A percentile compares a stretch with the other conserved stretches of the same genome.
Evolutionary conservation across 2,329 filamentous ascomycete species (phyloP).

Genomic region (Microcyclosporella mali): DNA sequence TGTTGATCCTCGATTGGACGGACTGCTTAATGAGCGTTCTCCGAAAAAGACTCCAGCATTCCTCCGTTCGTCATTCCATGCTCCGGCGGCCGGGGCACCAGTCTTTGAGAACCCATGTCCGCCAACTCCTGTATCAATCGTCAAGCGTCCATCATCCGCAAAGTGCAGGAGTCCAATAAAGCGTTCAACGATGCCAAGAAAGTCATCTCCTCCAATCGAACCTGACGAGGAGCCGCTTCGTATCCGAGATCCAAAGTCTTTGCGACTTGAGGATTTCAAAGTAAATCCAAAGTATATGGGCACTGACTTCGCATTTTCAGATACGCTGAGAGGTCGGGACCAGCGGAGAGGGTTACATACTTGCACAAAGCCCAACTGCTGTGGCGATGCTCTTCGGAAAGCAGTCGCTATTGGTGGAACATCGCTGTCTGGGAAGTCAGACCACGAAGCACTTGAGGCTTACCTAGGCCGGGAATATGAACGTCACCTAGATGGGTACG

Average conservation of each 20-base stretch:
- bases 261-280: slow-evolving; percentile 70
- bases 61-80: neutral
- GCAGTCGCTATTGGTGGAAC: slow-evolving; percentile 46
- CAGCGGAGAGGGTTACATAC: slow-evolving; percentile 65
- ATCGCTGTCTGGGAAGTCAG: slow-evolving; percentile 18
- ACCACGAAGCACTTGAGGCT: slow-evolving; percentile 23
- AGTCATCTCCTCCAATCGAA: slow-evolving; percentile 19
- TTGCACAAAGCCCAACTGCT: slow-evolving; percentile 71
- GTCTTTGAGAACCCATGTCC: neutral
- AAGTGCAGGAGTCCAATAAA: neutral
- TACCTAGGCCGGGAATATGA: slow-evolving; percentile 25
- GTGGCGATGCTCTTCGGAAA: slow-evolving; percentile 63
- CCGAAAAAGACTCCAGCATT: slow-evolving; percentile 1
- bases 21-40: slow-evolving; percentile 14
- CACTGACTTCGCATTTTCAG: slow-evolving; percentile 66
- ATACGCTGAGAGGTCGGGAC: slow-evolving; percentile 65
- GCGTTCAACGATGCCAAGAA: slow-evolving; percentile 4
- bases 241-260: slow-evolving; percentile 48
- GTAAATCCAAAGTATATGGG: slow-evolving; percentile 68
- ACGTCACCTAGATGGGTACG: slow-evolving; percentile 18
- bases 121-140: slow-evolving; percentile 1
- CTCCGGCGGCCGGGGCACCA: neutral
- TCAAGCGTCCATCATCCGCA: slow-evolving; percentile 4
- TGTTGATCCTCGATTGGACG: slow-evolving; percentile 17
- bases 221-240: slow-evolving; percentile 48